Evolutionary conservation across 2,329 filamentous ascomycete genomes (phyloP).

Genomic region (Colletotrichum kahawae): DNA sequence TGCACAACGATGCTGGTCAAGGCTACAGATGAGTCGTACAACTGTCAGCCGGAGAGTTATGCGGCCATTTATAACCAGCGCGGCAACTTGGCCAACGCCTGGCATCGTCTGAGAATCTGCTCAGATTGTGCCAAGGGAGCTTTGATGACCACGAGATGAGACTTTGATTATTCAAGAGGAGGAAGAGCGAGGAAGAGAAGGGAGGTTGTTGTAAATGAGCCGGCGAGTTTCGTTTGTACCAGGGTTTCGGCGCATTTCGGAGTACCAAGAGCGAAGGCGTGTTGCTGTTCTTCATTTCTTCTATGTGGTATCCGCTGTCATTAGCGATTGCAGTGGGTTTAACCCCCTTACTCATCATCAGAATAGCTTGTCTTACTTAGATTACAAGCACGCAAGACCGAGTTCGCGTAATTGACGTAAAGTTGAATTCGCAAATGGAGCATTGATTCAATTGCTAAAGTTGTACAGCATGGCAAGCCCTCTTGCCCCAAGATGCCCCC

Average conservation of each 20-base stretch:
- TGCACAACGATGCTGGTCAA: conserved; percentile 66
- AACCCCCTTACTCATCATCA: not conserved
- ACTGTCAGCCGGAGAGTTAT: conserved; percentile 68
- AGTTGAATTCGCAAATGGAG: not conserved
- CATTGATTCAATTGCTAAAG: conserved; percentile 10
- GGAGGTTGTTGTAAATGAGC: not conserved
- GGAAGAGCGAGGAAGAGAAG: not conserved
- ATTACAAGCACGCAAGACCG: no score
- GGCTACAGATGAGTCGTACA: conserved; percentile 70
- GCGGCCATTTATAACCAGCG: conserved; percentile 66
- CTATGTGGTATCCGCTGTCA: not conserved
- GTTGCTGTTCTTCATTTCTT: not conserved
- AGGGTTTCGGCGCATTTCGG: not conserved
- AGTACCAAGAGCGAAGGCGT: not conserved
- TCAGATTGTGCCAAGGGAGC: conserved; percentile 30
- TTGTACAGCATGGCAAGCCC: not conserved
- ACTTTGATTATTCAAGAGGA: not conserved
- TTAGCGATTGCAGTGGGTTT: not conserved
- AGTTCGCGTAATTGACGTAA: not conserved
- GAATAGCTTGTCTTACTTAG: not conserved
- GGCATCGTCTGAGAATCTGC: conserved; percentile 60
- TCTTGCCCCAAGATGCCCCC: not conserved
- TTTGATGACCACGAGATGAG: not conserved
- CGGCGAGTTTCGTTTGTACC: not conserved
- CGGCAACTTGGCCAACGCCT: conserved; percentile 70